Evolutionary conservation across 805 yeast genomes (phyloP).

Genomic region (Saccharomycopsis babjevae): DNA sequence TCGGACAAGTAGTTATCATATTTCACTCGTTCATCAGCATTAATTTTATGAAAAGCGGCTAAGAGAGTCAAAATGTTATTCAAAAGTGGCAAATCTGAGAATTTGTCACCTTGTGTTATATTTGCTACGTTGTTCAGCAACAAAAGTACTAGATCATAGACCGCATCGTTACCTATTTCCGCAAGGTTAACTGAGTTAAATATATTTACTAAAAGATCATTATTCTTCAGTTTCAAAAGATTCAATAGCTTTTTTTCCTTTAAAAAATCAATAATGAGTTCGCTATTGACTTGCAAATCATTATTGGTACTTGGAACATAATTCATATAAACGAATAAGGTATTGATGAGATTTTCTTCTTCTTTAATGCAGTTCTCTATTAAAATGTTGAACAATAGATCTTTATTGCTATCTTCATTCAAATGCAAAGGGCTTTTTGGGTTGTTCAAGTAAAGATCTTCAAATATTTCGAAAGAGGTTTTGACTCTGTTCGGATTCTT

Average conservation of each 20-base stretch:
- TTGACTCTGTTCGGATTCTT: slow-evolving; percentile 30
- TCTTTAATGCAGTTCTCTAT: not conserved
- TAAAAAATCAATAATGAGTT: not conserved
- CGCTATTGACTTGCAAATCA: not conserved
- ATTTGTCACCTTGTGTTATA: not conserved
- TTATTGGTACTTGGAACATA: not conserved
- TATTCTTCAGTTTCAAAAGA: not conserved
- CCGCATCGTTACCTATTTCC: not conserved
- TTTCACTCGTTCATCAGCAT: not conserved
- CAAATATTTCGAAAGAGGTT: slow-evolving; percentile 26
- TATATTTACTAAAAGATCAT: not conserved
- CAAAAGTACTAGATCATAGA: not conserved
- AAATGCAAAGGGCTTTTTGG: not conserved
- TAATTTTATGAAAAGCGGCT: not conserved
- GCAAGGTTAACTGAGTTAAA: not conserved
- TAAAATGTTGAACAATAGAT: not conserved
- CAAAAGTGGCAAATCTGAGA: not conserved
- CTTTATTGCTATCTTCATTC: not conserved
- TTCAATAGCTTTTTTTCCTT: not conserved
- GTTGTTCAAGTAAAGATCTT: slow-evolving; percentile 3
- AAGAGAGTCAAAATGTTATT: not conserved
- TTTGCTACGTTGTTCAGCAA: not conserved
- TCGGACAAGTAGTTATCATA: not conserved
- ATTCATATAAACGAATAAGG: not conserved
- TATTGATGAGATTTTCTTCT: not conserved